Evolutionary conservation across 257 asterid genomes (phyloP).

Genomic region (Forsythia suspensa): DNA sequence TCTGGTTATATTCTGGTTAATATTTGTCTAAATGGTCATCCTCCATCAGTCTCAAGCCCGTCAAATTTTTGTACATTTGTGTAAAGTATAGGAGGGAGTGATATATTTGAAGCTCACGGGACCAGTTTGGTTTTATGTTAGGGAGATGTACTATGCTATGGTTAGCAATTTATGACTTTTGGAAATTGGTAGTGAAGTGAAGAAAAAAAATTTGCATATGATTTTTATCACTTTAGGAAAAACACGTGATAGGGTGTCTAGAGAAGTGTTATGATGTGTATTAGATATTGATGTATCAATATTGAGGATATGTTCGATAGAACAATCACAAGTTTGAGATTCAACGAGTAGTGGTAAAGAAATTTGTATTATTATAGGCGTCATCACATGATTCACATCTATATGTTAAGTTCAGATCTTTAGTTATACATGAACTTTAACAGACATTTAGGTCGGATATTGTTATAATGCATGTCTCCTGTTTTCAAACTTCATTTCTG

Average conservation of each 20-base stretch:
- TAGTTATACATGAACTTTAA: too few relatives aligned
- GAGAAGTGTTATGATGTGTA: neutral
- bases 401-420: too few relatives aligned
- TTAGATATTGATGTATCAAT: neutral
- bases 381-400: too few relatives aligned
- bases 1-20: constrained; percentile 27
- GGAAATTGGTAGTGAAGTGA: neutral
- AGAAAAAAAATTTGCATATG: neutral
- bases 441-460: too few relatives aligned
- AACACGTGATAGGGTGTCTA: neutral
- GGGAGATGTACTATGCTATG: neutral
- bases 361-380: too few relatives aligned
- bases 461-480: too few relatives aligned
- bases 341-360: too few relatives aligned
- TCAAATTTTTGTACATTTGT: constrained; percentile 23
- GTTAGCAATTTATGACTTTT: neutral
- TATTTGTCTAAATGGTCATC: constrained; percentile 10
- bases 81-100: neutral
- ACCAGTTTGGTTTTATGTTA: neutral
- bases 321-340: neutral
- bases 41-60: constrained; percentile 17
- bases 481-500: too few relatives aligned
- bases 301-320: neutral
- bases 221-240: neutral
- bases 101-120: neutral